Evolutionary conservation across 2,329 filamentous ascomycete genomes (phyloP).

Genomic region (Monilinia aucupariae): DNA sequence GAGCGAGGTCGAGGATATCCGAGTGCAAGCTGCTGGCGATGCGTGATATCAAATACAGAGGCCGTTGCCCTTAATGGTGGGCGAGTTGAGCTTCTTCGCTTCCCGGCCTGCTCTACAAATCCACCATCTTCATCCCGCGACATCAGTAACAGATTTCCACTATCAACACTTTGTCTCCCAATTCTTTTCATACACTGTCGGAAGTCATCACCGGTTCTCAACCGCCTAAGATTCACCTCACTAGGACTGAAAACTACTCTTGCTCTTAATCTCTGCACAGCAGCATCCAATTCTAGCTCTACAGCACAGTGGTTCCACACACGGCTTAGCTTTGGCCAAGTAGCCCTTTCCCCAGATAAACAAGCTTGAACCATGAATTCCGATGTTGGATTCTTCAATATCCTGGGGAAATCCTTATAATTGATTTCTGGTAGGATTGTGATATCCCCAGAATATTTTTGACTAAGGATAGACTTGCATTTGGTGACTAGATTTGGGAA

Average conservation of each 20-base stretch:
- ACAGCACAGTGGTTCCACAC: conserved; percentile 85
- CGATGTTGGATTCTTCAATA: conserved; percentile 76
- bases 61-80: conserved; percentile 25
- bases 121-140: conserved; percentile 16
- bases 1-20: conserved; percentile 18
- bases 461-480: conserved; percentile 72
- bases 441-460: conserved; percentile 92
- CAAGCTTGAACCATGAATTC: conserved; percentile 82
- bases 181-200: conserved; percentile 15
- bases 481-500: conserved; percentile 77
- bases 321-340: conserved; percentile 83
- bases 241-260: conserved; percentile 45
- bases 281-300: conserved; percentile 74
- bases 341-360: conserved; percentile 74
- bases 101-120: conserved; percentile 7
- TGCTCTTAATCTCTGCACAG: conserved; percentile 63
- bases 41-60: conserved; percentile 22
- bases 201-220: conserved; percentile 24
- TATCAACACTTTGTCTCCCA: conserved; percentile 27
- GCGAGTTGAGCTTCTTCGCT: conserved; percentile 19
- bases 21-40: conserved; percentile 18
- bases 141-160: conserved; percentile 20
- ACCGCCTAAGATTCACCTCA: conserved; percentile 32
- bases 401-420: conserved; percentile 65
- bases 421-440: conserved; percentile 82